Conservation (phyloP, 257 asterid genomes). For the Jaltomata sinuosa region DNA sequence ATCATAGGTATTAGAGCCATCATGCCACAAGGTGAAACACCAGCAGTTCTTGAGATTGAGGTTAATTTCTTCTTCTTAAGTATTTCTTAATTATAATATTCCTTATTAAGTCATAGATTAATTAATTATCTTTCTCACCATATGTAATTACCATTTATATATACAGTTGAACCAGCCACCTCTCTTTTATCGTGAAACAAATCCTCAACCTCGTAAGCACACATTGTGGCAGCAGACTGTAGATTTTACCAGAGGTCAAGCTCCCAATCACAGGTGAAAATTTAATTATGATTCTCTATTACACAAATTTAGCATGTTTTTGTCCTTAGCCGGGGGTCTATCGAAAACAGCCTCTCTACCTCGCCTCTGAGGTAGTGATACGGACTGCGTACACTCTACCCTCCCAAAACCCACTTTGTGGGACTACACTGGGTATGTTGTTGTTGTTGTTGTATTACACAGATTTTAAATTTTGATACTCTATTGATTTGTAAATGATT, state of each 20-base stretch:
- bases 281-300: background rate
- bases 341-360: too few relatives aligned
- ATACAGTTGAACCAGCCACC: slow-evolving; percentile 56
- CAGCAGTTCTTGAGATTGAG: slow-evolving; percentile 52
- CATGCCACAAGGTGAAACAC: background rate
- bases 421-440: too few relatives aligned
- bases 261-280: slow-evolving; percentile 43
- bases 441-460: too few relatives aligned
- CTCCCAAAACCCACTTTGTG: too few relatives aligned
- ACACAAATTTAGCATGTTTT: background rate
- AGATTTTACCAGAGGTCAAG: slow-evolving; percentile 76
- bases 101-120: background rate
- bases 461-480: too few relatives aligned
- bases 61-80: slow-evolving; percentile 9
- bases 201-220: slow-evolving; percentile 71
- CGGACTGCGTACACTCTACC: too few relatives aligned
- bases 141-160: background rate
- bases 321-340: too few relatives aligned
- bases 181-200: slow-evolving; percentile 33
- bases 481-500: background rate
- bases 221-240: slow-evolving; percentile 50
- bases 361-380: too few relatives aligned
- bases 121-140: background rate
- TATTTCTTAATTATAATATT: background rate
- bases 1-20: slow-evolving; percentile 46